A percentile compares a stretch with the other conserved stretches of the same genome.
These are phyloP conservation scores for Pythium myriotylum DNA, from an alignment of 352 stramenopile species.

Conservation along the genomic window DNA sequence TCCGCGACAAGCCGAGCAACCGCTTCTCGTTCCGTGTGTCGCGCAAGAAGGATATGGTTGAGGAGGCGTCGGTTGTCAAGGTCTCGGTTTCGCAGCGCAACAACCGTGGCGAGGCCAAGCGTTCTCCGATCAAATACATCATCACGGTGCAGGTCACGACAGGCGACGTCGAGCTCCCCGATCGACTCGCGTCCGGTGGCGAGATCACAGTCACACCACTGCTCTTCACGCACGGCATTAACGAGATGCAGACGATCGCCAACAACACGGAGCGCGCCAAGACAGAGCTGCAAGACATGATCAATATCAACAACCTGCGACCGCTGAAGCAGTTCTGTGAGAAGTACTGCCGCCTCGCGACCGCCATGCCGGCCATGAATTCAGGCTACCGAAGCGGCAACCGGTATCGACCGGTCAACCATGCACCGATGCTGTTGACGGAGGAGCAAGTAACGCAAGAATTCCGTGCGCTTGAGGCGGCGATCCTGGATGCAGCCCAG, in stretches of 20 bases:
- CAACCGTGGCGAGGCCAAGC: conserved; percentile 40
- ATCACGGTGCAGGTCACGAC: conserved; percentile 82
- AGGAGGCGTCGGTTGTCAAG: conserved; percentile 80
- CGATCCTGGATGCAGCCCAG: conserved; percentile 75
- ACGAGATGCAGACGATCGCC: conserved; percentile 94
- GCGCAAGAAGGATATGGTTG: conserved; percentile 70
- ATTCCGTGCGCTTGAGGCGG: conserved; percentile 60
- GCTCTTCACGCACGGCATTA: conserved; percentile 93
- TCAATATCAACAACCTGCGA: conserved; percentile 88
- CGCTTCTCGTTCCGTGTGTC: conserved; percentile 89
- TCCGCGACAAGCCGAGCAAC: conserved; percentile 83
- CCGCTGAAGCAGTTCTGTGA: conserved; percentile 83
- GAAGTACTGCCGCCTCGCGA: conserved; percentile 73
- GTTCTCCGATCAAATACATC: conserved; percentile 80
- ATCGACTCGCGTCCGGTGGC: conserved; percentile 63
- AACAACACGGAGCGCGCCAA: conserved; percentile 91
- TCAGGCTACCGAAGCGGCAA: conserved; percentile 28
- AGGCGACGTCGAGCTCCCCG: conserved; percentile 72
- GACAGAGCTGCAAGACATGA: conserved; percentile 88
- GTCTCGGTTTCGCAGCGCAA: conserved; percentile 71
- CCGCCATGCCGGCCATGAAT: conserved; percentile 49
- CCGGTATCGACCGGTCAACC: conserved; percentile 61
- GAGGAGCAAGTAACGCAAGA: conserved; percentile 76
- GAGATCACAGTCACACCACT: conserved; percentile 85
- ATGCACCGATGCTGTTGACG: conserved; percentile 54